Conservation (phyloP, 2,329 filamentous ascomycete genomes). For the Colletotrichum karsti region DNA sequence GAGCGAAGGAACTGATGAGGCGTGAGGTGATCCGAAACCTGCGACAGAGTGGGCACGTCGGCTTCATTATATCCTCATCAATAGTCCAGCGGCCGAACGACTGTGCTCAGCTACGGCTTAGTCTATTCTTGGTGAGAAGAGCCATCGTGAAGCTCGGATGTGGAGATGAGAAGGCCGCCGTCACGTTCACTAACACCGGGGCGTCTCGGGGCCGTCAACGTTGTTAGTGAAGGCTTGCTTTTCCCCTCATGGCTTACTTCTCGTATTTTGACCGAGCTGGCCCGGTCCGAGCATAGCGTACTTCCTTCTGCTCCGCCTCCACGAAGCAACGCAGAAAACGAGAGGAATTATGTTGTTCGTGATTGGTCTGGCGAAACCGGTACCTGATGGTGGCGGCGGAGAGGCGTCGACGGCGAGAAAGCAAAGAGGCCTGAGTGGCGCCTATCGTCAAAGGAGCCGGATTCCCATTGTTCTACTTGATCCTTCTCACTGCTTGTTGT, state of each 20-base stretch:
- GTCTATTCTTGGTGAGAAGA: conserved; percentile 11
- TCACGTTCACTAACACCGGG: not conserved
- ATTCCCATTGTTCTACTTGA: not conserved
- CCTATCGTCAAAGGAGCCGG: not conserved
- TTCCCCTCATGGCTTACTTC: not conserved
- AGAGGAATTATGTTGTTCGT: not conserved
- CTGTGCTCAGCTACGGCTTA: not conserved
- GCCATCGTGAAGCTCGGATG: not conserved
- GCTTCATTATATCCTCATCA: conserved; percentile 17
- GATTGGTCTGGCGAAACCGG: not conserved
- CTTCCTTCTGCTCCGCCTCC: conserved; percentile 8
- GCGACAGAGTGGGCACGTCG: not conserved
- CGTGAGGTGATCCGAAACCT: not conserved
- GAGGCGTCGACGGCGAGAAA: conserved; percentile 11
- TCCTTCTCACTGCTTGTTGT: not conserved
- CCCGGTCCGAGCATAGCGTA: not conserved
- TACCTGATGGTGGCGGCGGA: not conserved
- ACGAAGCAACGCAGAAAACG: not conserved
- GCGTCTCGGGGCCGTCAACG: conserved; percentile 15
- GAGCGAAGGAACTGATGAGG: not conserved
- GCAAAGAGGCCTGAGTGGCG: conserved; percentile 18
- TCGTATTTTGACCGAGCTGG: conserved; percentile 1
- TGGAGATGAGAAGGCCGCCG: conserved; percentile 10
- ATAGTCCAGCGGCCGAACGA: not conserved
- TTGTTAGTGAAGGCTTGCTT: conserved; percentile 4